These are phyloP conservation scores for Backusella australiensis DNA, from an alignment of 192 early-diverging fungal genomes.

Conservation along the genomic window DNA sequence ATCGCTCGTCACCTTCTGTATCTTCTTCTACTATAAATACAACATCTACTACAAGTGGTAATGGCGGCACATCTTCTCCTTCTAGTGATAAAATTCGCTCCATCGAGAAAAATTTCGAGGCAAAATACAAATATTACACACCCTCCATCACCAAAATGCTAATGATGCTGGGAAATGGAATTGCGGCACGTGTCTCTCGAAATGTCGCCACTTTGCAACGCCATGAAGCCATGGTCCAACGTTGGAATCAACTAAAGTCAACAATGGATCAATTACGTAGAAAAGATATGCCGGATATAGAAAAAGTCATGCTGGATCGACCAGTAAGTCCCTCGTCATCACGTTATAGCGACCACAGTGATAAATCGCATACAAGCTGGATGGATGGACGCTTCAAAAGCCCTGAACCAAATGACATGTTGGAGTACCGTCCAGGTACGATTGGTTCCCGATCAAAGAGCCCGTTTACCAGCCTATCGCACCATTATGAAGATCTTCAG, in stretches of 20 bases:
- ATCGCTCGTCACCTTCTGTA: not conserved
- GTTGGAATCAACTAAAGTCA: constrained; percentile 46
- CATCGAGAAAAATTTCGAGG: constrained; percentile 55
- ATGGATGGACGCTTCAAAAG: constrained; percentile 22
- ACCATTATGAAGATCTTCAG: constrained; percentile 15
- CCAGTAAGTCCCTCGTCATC: constrained; percentile 36
- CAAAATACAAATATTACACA: constrained; percentile 55
- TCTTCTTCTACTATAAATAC: constrained; percentile 18
- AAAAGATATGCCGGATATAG: constrained; percentile 33
- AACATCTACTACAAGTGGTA: not conserved
- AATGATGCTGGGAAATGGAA: constrained; percentile 51
- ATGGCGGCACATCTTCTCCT: not conserved
- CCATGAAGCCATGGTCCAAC: constrained; percentile 46
- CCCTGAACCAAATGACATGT: constrained; percentile 22
- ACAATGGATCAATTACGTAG: constrained; percentile 35
- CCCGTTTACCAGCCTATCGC: constrained; percentile 18
- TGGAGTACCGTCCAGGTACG: constrained; percentile 4
- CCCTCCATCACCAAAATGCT: constrained; percentile 56
- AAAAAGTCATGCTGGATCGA: constrained; percentile 22
- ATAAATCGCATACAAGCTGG: constrained; percentile 15
- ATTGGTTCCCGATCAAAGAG: constrained; percentile 3
- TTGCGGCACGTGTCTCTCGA: constrained; percentile 43
- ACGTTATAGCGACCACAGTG: constrained; percentile 29
- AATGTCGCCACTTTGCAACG: constrained; percentile 43
- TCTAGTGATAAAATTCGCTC: constrained; percentile 44